phyloP scores from a whole-genome alignment of 805 yeast genomes.

The Myxozyma neotropica region DNA sequence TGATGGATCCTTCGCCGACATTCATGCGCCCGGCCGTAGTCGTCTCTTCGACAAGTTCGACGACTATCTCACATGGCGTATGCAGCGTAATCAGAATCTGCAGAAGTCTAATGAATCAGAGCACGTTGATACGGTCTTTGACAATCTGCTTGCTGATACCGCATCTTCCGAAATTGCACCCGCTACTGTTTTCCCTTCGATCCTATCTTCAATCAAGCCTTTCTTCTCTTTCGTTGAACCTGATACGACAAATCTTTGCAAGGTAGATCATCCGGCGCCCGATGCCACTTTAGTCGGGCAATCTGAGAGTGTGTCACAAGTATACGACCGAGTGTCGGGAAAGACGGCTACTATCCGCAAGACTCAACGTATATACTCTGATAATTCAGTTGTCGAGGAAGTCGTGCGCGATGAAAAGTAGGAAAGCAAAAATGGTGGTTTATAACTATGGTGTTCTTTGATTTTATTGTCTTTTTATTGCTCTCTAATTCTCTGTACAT shows the following conservation, averaged over 20 bases:
- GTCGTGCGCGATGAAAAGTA: slow-evolving; percentile 9
- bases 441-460: not conserved
- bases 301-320: slow-evolving; percentile 1
- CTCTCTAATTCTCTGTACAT: slow-evolving; percentile 3
- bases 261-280: slow-evolving; percentile 21
- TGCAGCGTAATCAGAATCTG: slow-evolving; percentile 6
- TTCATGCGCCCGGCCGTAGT: slow-evolving; percentile 46
- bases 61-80: slow-evolving; percentile 30
- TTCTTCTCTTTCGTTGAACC: not conserved
- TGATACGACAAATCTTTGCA: not conserved
- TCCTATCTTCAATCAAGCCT: not conserved
- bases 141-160: not conserved
- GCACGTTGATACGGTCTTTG: not conserved
- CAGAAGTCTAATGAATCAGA: not conserved
- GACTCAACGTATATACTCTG: slow-evolving; percentile 15
- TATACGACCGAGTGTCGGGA: slow-evolving; percentile 11
- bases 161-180: not conserved
- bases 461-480: not conserved
- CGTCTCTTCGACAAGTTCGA: slow-evolving; percentile 54
- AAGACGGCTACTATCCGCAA: slow-evolving; percentile 13
- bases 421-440: not conserved
- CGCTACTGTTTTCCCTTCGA: not conserved
- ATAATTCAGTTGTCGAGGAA: slow-evolving; percentile 22
- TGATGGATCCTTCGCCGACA: slow-evolving; percentile 13
- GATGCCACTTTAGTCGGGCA: slow-evolving; percentile 22